Conservation (phyloP, 345 rosid genomes). For the Acer negundo region DNA sequence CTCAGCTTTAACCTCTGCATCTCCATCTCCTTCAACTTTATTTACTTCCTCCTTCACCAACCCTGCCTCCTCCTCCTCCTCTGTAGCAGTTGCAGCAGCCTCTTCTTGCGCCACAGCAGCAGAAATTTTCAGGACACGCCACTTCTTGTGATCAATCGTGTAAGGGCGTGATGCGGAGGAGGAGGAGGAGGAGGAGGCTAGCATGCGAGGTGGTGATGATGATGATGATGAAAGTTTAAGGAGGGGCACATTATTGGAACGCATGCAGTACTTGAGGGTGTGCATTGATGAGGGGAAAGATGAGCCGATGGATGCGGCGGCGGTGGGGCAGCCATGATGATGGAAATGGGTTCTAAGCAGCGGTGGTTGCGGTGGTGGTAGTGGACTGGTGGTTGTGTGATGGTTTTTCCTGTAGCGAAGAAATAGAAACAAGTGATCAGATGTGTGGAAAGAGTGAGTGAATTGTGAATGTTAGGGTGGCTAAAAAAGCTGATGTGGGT, state of each 20-base stretch:
- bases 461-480: too few species aligned
- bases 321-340: constrained; percentile 43
- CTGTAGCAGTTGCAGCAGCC: constrained; percentile 30
- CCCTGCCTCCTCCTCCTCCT: constrained; percentile 24
- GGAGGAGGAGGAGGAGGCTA: not conserved
- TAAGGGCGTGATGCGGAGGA: constrained; percentile 15
- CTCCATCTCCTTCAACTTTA: constrained; percentile 32
- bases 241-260: constrained; percentile 19
- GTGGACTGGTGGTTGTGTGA: too few species aligned
- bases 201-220: constrained; percentile 2
- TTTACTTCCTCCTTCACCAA: constrained; percentile 13
- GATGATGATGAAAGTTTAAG: constrained; percentile 23
- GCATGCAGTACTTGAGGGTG: constrained; percentile 39
- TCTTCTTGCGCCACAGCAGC: constrained; percentile 52
- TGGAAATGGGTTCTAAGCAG: not conserved
- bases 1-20: constrained; percentile 21
- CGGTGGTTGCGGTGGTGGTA: not conserved
- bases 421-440: too few species aligned
- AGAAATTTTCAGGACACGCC: constrained; percentile 47
- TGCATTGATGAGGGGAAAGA: constrained; percentile 44
- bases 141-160: constrained; percentile 21
- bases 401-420: too few species aligned
- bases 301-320: constrained; percentile 43
- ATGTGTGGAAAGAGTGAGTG: too few species aligned
- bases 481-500: too few species aligned